Conservation (phyloP, 2,329 filamentous ascomycete genomes). For the Cordyceps tenuipes region DNA sequence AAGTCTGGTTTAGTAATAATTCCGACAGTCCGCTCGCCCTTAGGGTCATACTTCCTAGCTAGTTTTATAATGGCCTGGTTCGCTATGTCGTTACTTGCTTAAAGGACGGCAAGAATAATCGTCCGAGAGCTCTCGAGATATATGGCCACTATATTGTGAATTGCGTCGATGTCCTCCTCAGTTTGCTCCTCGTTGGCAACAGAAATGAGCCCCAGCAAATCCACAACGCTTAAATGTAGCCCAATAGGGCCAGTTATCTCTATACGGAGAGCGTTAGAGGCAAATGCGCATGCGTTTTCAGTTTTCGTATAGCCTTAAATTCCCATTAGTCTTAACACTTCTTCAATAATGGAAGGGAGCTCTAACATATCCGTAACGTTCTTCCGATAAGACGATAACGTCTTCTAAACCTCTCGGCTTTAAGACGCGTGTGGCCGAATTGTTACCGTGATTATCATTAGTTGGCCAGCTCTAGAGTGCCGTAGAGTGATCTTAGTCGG, state of each 20-base stretch:
- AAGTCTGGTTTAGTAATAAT: constrained; percentile 37
- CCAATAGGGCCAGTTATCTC: constrained; percentile 17
- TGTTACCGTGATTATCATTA: constrained; percentile 13
- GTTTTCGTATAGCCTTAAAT: constrained; percentile 12
- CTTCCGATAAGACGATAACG: constrained; percentile 12
- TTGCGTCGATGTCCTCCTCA: constrained; percentile 23
- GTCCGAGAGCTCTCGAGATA: constrained; percentile 34
- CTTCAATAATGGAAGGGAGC: constrained; percentile 17
- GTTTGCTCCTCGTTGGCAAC: constrained; percentile 26
- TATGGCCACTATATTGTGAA: constrained; percentile 27
- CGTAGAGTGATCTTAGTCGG: constrained; percentile 46
- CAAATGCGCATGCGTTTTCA: constrained; percentile 14
- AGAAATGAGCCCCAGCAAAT: constrained; percentile 37
- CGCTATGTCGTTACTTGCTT: constrained; percentile 28
- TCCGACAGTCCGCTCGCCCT: constrained; percentile 29
- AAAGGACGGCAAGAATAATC: constrained; percentile 37
- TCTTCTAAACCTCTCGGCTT: background rate
- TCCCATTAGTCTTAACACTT: constrained; percentile 17
- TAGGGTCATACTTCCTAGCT: constrained; percentile 24
- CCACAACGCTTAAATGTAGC: constrained; percentile 36
- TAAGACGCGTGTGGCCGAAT: constrained; percentile 15
- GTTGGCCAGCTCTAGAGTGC: background rate
- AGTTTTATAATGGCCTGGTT: constrained; percentile 12
- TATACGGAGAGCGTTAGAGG: constrained; percentile 18
- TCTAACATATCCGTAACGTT: constrained; percentile 16